These are phyloP conservation scores for Avicennia marina DNA, from an alignment of 257 asterid species.

Conservation along the genomic window DNA sequence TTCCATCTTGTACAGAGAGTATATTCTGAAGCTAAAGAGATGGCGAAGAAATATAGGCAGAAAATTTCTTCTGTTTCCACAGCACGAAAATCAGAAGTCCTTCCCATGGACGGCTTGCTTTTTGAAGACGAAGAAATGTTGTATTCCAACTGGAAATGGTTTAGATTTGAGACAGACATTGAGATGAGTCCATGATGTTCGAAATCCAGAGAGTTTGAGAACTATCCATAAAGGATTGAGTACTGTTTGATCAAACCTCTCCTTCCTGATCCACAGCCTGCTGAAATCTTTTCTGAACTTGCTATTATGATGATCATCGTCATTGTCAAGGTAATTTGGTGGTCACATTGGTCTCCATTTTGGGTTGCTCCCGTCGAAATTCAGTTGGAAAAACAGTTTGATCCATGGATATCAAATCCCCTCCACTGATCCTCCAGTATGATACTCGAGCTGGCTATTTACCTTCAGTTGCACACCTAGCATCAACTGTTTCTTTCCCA, in stretches of 20 bases:
- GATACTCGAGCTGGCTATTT: not conserved
- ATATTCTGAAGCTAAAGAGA: constrained; percentile 74
- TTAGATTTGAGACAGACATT: constrained; percentile 50
- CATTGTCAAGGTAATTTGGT: not conserved
- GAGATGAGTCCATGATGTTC: constrained; percentile 22
- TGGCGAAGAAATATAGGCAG: constrained; percentile 83
- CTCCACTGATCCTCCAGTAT: not conserved
- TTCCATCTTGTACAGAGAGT: constrained; percentile 49
- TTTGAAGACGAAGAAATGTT: constrained; percentile 66
- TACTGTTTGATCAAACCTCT: not conserved
- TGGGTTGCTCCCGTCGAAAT: not conserved
- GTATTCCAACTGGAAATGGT: constrained; percentile 91
- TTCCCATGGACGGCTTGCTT: constrained; percentile 47
- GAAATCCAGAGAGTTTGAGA: not conserved
- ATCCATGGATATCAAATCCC: not conserved
- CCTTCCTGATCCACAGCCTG: constrained; percentile 10
- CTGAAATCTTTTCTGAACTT: not conserved
- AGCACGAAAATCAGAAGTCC: constrained; percentile 41
- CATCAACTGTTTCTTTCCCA: not conserved
- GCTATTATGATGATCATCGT: not conserved
- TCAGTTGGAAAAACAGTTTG: not conserved
- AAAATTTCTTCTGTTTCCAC: constrained; percentile 32
- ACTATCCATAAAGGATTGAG: not conserved
- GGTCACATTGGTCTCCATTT: not conserved
- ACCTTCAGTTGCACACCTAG: not conserved